Percentiles rank a stretch among this genome's conserved stretches.
Conservation (phyloP, 208 protist species). For the Sergeia podlipaevii region DNA sequence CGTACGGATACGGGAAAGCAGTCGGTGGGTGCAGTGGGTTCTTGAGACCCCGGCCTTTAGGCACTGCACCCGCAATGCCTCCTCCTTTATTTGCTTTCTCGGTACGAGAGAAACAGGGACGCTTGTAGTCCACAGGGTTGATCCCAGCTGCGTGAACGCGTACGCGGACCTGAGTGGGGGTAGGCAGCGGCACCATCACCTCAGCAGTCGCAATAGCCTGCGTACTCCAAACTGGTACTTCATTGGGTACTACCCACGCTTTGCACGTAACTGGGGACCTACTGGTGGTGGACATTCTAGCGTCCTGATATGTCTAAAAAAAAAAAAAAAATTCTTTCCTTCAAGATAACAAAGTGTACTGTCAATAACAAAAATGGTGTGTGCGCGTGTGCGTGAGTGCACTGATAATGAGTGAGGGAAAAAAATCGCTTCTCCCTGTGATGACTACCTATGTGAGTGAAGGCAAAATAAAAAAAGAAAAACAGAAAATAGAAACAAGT, state of each 20-base stretch:
- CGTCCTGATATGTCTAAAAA: too few relatives aligned
- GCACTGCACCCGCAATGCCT: background rate
- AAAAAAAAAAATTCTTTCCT: too few relatives aligned
- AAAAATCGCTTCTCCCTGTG: too few relatives aligned
- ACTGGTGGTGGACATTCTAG: background rate
- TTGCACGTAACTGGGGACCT: background rate
- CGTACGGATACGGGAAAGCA: conserved; percentile 44
- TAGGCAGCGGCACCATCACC: conserved; percentile 27
- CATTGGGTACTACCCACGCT: background rate
- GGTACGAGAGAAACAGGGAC: conserved; percentile 18
- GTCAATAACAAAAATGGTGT: too few relatives aligned
- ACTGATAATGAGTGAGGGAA: too few relatives aligned
- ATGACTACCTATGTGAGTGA: too few relatives aligned
- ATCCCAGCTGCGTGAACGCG: conserved; percentile 40
- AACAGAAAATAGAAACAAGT: conserved; percentile 4
- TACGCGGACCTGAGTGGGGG: conserved; percentile 31
- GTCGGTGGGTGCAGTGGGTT: conserved; percentile 15
- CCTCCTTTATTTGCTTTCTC: conserved; percentile 6
- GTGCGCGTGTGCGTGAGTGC: too few relatives aligned
- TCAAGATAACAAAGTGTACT: too few relatives aligned
- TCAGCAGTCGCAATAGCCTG: background rate
- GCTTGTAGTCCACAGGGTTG: conserved; percentile 47
- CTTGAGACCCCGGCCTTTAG: too few relatives aligned
- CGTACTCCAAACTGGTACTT: background rate
- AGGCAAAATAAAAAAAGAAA: too few relatives aligned